Percentiles rank a stretch among this genome's conserved stretches.
phyloP scores from a whole-genome alignment of 257 asterid genomes.

The Gentiana straminea region DNA sequence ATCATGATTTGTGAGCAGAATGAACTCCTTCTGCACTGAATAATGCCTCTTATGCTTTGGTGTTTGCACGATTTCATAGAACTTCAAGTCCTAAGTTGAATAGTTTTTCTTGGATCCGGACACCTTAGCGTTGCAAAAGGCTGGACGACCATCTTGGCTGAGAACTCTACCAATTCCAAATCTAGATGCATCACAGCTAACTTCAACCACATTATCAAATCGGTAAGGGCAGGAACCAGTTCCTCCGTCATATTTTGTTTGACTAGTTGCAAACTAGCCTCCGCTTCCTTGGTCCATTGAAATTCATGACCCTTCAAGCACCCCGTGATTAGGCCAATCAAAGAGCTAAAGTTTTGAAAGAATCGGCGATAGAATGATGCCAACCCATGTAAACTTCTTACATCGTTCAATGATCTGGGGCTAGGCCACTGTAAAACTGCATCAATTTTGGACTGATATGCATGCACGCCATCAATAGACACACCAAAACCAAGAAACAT shows the following conservation, averaged over 20 bases:
- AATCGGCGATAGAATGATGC: not conserved
- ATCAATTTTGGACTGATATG: not conserved
- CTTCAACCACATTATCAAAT: constrained; percentile 1
- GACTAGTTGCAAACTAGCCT: not conserved
- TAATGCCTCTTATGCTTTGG: not conserved
- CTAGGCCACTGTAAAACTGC: not conserved
- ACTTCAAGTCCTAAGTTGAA: constrained; percentile 1
- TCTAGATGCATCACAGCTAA: constrained; percentile 5
- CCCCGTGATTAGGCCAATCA: not conserved
- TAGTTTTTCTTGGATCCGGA: not conserved
- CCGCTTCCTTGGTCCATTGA: not conserved
- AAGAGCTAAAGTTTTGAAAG: not conserved
- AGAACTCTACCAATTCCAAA: constrained; percentile 4
- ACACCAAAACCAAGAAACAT: not conserved
- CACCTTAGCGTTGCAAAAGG: not conserved
- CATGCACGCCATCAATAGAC: not conserved
- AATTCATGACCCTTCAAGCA: not conserved
- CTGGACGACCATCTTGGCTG: not conserved
- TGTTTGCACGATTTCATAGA: not conserved
- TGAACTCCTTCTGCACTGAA: not conserved
- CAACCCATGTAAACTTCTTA: not conserved
- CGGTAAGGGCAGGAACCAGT: not conserved
- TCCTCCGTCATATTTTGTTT: not conserved
- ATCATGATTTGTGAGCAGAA: not conserved
- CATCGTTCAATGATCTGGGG: not conserved